A percentile compares a stretch with the other conserved stretches of the same genome.
Evolutionary conservation across 192 early-diverging fungal genomes (phyloP).

Genomic region (Backusella liffmaniae): DNA sequence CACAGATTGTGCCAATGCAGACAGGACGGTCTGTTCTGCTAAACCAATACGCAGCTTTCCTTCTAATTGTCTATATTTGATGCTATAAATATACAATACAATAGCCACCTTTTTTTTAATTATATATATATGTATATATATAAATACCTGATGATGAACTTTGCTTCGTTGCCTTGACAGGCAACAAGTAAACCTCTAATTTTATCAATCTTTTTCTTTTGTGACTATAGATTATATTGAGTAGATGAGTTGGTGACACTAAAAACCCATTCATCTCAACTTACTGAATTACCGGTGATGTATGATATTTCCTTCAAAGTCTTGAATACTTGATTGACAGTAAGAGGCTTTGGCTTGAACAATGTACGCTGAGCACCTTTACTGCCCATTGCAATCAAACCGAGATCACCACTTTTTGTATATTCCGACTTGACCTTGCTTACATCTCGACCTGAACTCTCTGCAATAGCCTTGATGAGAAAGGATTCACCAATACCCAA

Average conservation of each 20-base stretch:
- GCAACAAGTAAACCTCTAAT: slow-evolving; percentile 77
- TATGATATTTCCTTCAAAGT: slow-evolving; percentile 85
- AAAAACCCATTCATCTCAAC: not conserved
- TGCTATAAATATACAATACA: not conserved
- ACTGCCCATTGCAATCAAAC: slow-evolving; percentile 79
- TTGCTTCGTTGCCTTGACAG: slow-evolving; percentile 78
- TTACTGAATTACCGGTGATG: slow-evolving; percentile 71
- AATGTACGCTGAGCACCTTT: slow-evolving; percentile 86
- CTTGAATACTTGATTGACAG: slow-evolving; percentile 78
- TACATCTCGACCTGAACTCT: slow-evolving; percentile 78
- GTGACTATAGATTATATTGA: slow-evolving; percentile 52
- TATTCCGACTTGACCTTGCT: slow-evolving; percentile 80
- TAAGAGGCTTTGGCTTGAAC: slow-evolving; percentile 77
- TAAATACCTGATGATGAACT: slow-evolving; percentile 76
- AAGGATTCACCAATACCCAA: slow-evolving; percentile 94
- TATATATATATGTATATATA: not conserved
- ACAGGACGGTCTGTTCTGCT: slow-evolving; percentile 90
- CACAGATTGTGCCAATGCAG: slow-evolving; percentile 83
- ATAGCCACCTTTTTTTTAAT: not conserved
- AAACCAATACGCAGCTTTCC: slow-evolving; percentile 96
- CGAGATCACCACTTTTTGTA: slow-evolving; percentile 82
- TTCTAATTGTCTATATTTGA: slow-evolving; percentile 66
- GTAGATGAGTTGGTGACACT: not conserved
- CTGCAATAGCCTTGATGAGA: slow-evolving; percentile 90
- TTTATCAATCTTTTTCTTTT: slow-evolving; percentile 70